Evolutionary conservation across 106 monocot species (phyloP).

Genomic region (Chionographis japonica): DNA sequence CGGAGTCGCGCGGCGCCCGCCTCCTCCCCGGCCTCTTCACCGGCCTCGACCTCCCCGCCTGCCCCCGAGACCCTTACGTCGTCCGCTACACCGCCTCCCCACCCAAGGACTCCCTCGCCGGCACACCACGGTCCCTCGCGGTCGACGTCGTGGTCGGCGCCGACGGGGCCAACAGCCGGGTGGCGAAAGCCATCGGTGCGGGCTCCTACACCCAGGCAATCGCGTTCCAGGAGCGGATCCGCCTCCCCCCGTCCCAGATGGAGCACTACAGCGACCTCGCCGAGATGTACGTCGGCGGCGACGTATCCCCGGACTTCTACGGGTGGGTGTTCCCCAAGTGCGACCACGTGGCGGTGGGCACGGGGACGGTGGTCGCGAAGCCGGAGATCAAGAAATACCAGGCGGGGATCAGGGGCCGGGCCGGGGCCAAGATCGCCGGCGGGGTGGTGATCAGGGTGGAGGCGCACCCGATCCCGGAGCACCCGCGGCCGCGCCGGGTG

Average conservation of each 20-base stretch:
- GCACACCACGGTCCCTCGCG: constrained; percentile 10
- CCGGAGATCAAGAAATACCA: constrained; percentile 57
- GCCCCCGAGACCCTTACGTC: constrained; percentile 41
- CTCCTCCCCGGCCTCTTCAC: constrained; percentile 62
- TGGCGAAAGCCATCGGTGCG: constrained; percentile 61
- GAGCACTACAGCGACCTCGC: constrained; percentile 67
- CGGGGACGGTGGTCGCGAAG: constrained; percentile 59
- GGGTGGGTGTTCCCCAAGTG: constrained; percentile 97
- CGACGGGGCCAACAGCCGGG: constrained; percentile 92
- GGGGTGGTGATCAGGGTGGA: constrained; percentile 70
- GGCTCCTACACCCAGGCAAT: constrained; percentile 68
- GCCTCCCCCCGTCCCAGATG: constrained; percentile 59
- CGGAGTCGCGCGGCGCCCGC: constrained; percentile 43
- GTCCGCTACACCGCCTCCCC: constrained; percentile 43
- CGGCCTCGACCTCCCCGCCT: constrained; percentile 29
- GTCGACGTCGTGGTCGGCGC: constrained; percentile 75
- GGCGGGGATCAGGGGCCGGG: constrained; percentile 31
- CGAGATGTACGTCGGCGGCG: constrained; percentile 85
- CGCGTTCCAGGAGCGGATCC: constrained; percentile 92
- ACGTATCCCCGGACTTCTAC: constrained; percentile 92
- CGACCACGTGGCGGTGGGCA: constrained; percentile 95
- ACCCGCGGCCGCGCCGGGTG: constrained; percentile 74
- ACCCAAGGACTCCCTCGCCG: background rate
- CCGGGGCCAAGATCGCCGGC: constrained; percentile 52
- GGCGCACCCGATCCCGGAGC: constrained; percentile 91